Evolutionary conservation across 2,329 filamentous ascomycete species (phyloP).

Genomic region (Colletotrichum sp.): DNA sequence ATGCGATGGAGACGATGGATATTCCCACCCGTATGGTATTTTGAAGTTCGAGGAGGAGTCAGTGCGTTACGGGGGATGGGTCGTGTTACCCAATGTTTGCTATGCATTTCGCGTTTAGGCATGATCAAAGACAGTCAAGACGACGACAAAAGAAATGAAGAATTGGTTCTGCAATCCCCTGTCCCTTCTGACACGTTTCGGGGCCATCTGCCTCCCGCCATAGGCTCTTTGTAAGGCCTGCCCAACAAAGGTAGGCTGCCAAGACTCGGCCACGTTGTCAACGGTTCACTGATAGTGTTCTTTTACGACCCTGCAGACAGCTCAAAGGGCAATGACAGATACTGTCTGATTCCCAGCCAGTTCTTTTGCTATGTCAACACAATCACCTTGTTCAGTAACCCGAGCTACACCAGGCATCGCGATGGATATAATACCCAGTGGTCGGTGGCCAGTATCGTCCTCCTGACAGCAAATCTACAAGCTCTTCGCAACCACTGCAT

Average conservation of each 20-base stretch:
- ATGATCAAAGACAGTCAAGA: constrained; percentile 17
- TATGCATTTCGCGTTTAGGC: constrained; percentile 15
- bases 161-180: constrained; percentile 1
- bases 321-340: not conserved
- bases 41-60: constrained; percentile 18
- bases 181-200: not conserved
- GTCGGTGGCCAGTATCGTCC: not conserved
- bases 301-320: not conserved
- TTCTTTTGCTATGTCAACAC: not conserved
- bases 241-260: not conserved
- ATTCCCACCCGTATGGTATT: constrained; percentile 20
- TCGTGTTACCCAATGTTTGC: constrained; percentile 6
- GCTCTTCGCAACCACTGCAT: not conserved
- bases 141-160: constrained; percentile 15
- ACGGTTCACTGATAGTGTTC: not conserved
- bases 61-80: constrained; percentile 12
- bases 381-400: not conserved
- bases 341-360: not conserved
- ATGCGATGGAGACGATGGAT: constrained; percentile 21
- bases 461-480: not conserved
- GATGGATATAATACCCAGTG: not conserved
- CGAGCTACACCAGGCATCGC: not conserved
- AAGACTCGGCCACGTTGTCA: not conserved
- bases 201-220: not conserved
- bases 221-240: not conserved